A percentile compares a stretch with the other conserved stretches of the same genome.
Evolutionary conservation across 1,284 basidiomycete species (phyloP).

Genomic region (Ustilago lituana): DNA sequence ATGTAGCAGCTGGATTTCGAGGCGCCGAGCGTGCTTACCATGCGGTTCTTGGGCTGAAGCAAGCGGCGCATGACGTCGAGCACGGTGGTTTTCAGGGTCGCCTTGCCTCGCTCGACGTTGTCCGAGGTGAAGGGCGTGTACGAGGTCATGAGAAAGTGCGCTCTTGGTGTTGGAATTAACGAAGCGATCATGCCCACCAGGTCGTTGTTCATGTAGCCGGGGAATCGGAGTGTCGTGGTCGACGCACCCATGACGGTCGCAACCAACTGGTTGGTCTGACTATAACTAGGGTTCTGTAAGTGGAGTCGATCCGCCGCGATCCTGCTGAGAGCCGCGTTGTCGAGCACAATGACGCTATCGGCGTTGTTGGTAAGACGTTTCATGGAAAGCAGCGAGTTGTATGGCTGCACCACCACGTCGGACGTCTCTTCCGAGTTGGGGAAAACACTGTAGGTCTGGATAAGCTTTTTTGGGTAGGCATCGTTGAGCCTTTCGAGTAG

Average conservation of each 20-base stretch:
- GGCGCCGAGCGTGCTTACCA: constrained; percentile 83
- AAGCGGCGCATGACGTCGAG: constrained; percentile 98
- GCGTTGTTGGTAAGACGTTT: constrained; percentile 96
- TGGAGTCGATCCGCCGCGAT: constrained; percentile 92
- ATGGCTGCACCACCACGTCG: constrained; percentile 82
- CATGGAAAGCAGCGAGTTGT: constrained; percentile 92
- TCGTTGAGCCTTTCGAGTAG: constrained; percentile 95
- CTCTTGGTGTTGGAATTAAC: constrained; percentile 96
- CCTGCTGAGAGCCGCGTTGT: constrained; percentile 91
- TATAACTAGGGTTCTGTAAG: constrained; percentile 89
- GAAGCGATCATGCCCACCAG: constrained; percentile 91
- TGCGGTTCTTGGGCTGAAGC: constrained; percentile 96
- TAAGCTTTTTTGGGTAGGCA: constrained; percentile 97
- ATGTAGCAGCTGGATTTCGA: constrained; percentile 75
- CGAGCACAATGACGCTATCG: constrained; percentile 95
- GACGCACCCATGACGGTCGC: constrained; percentile 75
- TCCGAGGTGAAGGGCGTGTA: constrained; percentile 99
- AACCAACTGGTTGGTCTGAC: constrained; percentile 69
- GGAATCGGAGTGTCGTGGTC: constrained; percentile 95
- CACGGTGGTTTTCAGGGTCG: constrained; percentile 70
- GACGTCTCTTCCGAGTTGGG: constrained; percentile 74
- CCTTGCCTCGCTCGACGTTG: constrained; percentile 66
- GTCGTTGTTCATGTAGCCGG: constrained; percentile 99
- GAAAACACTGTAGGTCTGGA: constrained; percentile 99
- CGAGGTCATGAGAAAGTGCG: constrained; percentile 99